phyloP scores from a whole-genome alignment of 2,329 filamentous ascomycete genomes.

The Aspergillus sp. region DNA sequence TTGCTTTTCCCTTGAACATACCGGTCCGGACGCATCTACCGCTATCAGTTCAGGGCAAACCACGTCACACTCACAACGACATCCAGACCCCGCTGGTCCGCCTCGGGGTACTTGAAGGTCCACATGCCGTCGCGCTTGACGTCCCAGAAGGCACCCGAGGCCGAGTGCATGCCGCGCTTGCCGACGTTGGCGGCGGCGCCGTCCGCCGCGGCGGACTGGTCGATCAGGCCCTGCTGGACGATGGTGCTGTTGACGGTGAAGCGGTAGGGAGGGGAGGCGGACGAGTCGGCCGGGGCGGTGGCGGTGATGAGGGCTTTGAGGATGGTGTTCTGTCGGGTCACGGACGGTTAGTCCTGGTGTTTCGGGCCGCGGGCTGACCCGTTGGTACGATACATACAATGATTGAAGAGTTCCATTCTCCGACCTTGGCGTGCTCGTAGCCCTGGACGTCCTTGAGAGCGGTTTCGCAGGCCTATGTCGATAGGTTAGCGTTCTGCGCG shows the following conservation, averaged over 20 bases:
- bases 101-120: constrained; percentile 51
- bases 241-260: constrained; percentile 98
- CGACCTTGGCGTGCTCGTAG: constrained; percentile 85
- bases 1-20: constrained; percentile 1
- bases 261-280: constrained; percentile 67
- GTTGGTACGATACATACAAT: constrained; percentile 65
- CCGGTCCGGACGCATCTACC: background rate
- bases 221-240: constrained; percentile 76
- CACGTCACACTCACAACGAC: constrained; percentile 51
- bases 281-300: constrained; percentile 36
- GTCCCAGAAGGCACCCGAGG: constrained; percentile 52
- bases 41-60: constrained; percentile 38
- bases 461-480: constrained; percentile 74
- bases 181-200: constrained; percentile 65
- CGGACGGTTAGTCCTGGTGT: background rate
- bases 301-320: constrained; percentile 43
- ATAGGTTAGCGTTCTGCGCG: constrained; percentile 8
- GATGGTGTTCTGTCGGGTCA: constrained; percentile 33
- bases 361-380: background rate
- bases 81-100: constrained; percentile 47
- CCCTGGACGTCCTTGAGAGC: constrained; percentile 71
- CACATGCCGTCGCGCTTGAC: constrained; percentile 54
- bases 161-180: constrained; percentile 67
- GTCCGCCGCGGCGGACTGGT: constrained; percentile 53
- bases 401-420: constrained; percentile 86